phyloP scores from a whole-genome alignment of 768 basidiomycete species.

The Udeniomyces megalosporus region DNA sequence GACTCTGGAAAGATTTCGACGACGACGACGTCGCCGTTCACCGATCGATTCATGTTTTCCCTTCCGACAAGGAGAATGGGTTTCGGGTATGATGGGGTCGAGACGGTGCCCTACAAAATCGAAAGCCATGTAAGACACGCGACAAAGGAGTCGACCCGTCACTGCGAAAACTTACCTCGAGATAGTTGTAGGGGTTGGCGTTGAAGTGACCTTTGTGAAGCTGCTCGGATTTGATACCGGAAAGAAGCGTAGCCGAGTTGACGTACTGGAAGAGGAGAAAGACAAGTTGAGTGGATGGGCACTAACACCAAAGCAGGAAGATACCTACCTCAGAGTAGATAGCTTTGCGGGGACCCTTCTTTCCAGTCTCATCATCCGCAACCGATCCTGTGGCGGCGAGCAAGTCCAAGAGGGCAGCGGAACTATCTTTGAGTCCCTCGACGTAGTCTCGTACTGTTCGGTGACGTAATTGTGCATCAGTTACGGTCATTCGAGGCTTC shows the following conservation, averaged over 20 bases:
- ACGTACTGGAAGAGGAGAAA: conserved; percentile 47
- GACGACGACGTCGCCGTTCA: conserved; percentile 82
- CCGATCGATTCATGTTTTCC: conserved; percentile 88
- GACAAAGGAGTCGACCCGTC: not conserved
- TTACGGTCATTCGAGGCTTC: not conserved
- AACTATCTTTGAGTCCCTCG: conserved; percentile 43
- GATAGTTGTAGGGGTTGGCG: conserved; percentile 86
- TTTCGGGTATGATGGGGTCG: conserved; percentile 53
- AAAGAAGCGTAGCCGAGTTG: conserved; percentile 48
- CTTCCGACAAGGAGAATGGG: conserved; percentile 71
- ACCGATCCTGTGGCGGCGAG: conserved; percentile 39
- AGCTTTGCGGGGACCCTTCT: conserved; percentile 15
- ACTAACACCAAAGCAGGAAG: too few relatives aligned
- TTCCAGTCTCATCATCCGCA: conserved; percentile 38
- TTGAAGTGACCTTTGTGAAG: conserved; percentile 89
- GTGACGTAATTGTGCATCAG: not conserved
- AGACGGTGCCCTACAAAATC: conserved; percentile 52
- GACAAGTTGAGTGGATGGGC: not conserved
- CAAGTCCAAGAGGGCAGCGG: conserved; percentile 59
- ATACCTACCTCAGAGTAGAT: conserved; percentile 53
- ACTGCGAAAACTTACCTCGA: conserved; percentile 47
- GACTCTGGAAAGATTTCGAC: conserved; percentile 70
- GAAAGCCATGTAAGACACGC: not conserved
- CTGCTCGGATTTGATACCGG: conserved; percentile 69
- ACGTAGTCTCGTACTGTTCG: conserved; percentile 72